Base-by-base conservation (phyloP, 164 flowering plant genomes). In the Aristolochia fimbriata region DNA sequence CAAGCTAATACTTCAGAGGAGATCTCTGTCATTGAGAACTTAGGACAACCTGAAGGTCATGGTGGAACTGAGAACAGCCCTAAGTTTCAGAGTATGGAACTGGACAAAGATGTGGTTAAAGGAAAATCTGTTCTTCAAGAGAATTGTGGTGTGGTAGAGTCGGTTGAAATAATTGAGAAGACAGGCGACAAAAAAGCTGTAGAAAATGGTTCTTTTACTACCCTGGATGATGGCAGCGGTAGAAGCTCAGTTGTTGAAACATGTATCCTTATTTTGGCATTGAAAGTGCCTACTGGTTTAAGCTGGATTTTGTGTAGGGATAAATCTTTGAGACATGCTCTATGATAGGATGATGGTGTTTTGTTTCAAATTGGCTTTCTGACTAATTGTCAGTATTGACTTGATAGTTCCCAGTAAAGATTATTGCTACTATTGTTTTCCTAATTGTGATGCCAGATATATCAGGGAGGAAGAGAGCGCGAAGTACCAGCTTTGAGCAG, bases 391-490 rank as follows among this genome's bases (percentile, higher is more conserved):
- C 43, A 37, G 43, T 37, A 7, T 37, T 37, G 11, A 37, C 43
- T 31, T 31, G 37, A 31, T n/a, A 43, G 17, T 33, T 15, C 15
- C 10, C 47, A 46, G 31, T 54, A 17, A 49, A 30, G 7, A 33
- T 21, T 23, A 33, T 41, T 48, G 47, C 22, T 1, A 10, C 61
- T 59, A 10, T 74, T 68, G 67, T 77, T 72, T 76, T 81, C 81
- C 16, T 82, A 69, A 78, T 57, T 64, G 31, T 57, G 14, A 16
- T 66, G 58, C 62, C 55, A 90, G 95, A 78, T 64, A 48, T 61
- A 64, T 70, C 81, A 64, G 92, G 94, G 60, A 78, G 72, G 65
- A 91, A 91, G 80, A 80, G 96, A 77, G 70, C 78, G 41, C 77
- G 95, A 50, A 48, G 63, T 58, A 70, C 80, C 53, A 58, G 57